Base-by-base conservation (phyloP, 1,139 yeast genomes). In the Blastobotrys elegans region DNA sequence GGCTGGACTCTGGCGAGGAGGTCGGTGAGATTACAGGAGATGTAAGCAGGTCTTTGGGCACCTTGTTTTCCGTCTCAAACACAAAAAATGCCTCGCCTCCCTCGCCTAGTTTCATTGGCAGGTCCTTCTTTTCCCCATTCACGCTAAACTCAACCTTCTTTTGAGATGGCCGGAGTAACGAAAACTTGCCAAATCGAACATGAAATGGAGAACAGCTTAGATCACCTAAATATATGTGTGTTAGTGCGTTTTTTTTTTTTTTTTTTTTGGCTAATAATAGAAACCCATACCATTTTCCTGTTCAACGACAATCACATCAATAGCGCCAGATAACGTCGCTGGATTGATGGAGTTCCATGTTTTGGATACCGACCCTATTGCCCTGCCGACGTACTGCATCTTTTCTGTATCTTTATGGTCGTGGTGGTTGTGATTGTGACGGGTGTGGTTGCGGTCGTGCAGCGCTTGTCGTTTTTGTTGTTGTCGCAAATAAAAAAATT, bases 1-100 rank as follows among this genome's bases (percentile, higher is more conserved):
- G 59, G 1, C 83, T 82, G 7, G 82, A 74, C 1, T 71, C 69
- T 0, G 79, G 75, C 4, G 95, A 84, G 18, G 79, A 74, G 1
- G 79, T 70, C 0, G 97, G 95, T 34, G 96, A 85, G 24, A 88
- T 71, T 35, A 92, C 95, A 0, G 99, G 99, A 0, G 97, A 88
- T 0, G 98, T 89, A 56, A 88, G 77, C 52, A 88, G 75, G 53
- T 87, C 84, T 49, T 75, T 73, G 1, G 96, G 95, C 16, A 90
- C 84, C 44, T 77, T 76, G 14, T 73, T 75, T 35, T 76, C 77
- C 1, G 97, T 86, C 61, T 90, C 96, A 69, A 92, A 90, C 43
- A 92, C 98, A 63, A 92, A 92, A 64, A 89, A 90, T 0, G 97
- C 98, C 66, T 92, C 99, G 22, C 99, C 99, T 2, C 95, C 96